These are phyloP conservation scores for Aphanomyces astaci DNA, from an alignment of 352 stramenopile genomes.

Conservation along the genomic window DNA sequence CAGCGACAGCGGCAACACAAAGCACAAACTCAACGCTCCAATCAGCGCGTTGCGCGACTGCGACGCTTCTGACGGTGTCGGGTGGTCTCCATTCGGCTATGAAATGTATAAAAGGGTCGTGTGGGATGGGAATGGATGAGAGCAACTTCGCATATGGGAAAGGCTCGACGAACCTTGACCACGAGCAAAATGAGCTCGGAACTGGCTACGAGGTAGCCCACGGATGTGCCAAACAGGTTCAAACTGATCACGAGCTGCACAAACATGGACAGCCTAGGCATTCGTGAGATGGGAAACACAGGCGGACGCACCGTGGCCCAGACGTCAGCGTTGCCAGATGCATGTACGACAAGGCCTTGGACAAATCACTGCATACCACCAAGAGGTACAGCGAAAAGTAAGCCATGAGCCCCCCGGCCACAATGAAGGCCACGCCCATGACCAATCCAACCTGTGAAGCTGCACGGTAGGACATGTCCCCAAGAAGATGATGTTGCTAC, in stretches of 20 bases:
- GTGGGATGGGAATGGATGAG: too few species aligned
- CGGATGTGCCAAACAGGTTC: conserved; percentile 82
- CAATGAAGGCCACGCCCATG: conserved; percentile 63
- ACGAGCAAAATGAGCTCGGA: conserved; percentile 67
- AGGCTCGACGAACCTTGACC: conserved; percentile 32
- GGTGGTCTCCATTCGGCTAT: conserved; percentile 1
- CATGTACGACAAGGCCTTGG: conserved; percentile 75
- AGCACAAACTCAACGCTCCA: conserved; percentile 41
- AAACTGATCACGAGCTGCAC: conserved; percentile 73
- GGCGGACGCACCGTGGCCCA: conserved; percentile 24
- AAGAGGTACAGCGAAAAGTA: conserved; percentile 79
- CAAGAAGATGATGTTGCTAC: not conserved
- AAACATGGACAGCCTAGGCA: conserved; percentile 46
- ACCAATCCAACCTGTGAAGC: conserved; percentile 40
- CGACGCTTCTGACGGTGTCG: not conserved
- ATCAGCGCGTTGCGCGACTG: conserved; percentile 56
- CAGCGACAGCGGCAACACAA: conserved; percentile 76
- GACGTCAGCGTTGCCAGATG: conserved; percentile 59
- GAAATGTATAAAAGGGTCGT: not conserved
- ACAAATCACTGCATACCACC: conserved; percentile 67
- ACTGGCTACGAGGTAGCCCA: conserved; percentile 76
- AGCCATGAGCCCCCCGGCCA: conserved; percentile 50
- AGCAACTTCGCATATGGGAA: too few species aligned
- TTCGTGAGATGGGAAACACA: not conserved
- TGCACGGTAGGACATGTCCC: not conserved